Evolutionary conservation across 306 rosid genomes (phyloP), one percentile per base, ranked within the genome.

Genomic region (Vicia villosa): DNA sequence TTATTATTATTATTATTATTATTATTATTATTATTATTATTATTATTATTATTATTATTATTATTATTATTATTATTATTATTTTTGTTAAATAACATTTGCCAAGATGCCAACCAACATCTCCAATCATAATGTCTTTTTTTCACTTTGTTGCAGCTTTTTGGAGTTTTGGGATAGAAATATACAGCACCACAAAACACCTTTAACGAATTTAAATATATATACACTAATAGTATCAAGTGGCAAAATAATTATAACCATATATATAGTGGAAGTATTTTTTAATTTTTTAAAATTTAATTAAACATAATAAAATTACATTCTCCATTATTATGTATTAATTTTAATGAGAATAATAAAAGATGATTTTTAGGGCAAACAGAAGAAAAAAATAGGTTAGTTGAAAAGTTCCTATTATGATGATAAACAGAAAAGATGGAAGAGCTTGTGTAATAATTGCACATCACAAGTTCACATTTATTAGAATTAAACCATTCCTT

Each of bases 171-270:
- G 51, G 72, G 78, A 84, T 55, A 54, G 26, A 77, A 65, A 77
- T 70, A 76, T 52, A 60, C 47, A 57, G 76, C 82, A 67, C 77
- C 79, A 77, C 86, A 68, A 34, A 34, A 68, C 19, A 61, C 72
- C 85, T 73, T 82, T 79, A 57, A 68, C 47, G 62, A 83, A 79
- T 73, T 67, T 70, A 80, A 36, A 72, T 41, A 43, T 52, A 5
- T 13, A 54, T 52, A 47, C 22, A 24, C 28, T 15, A 19, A 46
- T 66, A 57, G 49, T 51, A 28, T 52, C 75, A 63, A 51, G 79
- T 73, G 63, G 86, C 75, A 80, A 85, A 79, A 82, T 79, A 89
- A 83, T 69, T 79, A 71, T 66, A 82, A 81, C 77, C 83, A 72
- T 36, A 20, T 36, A 20, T 52, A 34, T 60, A 57, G 78, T 67